A percentile compares a stretch with the other conserved stretches of the same genome.
Evolutionary conservation across 352 stramenopile genomes (phyloP).

Genomic region (Phytophthora kernoviae): DNA sequence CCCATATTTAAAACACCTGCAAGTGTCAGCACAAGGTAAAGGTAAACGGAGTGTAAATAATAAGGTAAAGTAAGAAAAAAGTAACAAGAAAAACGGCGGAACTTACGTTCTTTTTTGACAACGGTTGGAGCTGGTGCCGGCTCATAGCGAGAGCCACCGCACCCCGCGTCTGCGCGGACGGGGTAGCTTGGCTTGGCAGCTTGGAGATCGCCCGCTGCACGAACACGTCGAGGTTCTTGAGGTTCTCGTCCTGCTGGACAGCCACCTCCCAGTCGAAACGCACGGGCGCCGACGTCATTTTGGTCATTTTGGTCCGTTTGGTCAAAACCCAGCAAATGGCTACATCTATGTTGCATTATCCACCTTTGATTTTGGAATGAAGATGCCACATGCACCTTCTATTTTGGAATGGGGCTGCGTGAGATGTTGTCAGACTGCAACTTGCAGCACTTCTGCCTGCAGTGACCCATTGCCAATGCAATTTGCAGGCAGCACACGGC

Average conservation of each 20-base stretch:
- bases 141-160: slow-evolving; percentile 21
- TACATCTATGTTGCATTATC: no score
- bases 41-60: neutral
- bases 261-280: slow-evolving; percentile 41
- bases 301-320: no score
- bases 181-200: slow-evolving; percentile 13
- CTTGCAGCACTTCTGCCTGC: no score
- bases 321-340: no score
- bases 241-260: slow-evolving; percentile 29
- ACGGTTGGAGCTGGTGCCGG: slow-evolving; percentile 6
- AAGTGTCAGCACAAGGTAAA: no score
- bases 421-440: no score
- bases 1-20: no score
- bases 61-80: neutral
- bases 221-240: slow-evolving; percentile 29
- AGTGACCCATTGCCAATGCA: no score
- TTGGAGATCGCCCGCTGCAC: slow-evolving; percentile 28
- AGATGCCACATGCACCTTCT: no score
- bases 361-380: no score
- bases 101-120: slow-evolving; percentile 30
- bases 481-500: no score
- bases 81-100: neutral
- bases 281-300: neutral
- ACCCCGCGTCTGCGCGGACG: neutral
- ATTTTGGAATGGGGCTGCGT: no score